Evolutionary conservation across 2,329 filamentous ascomycete species (phyloP), one percentile per base, ranked within the genome.

Genomic region (Stemphylium vesicarium): DNA sequence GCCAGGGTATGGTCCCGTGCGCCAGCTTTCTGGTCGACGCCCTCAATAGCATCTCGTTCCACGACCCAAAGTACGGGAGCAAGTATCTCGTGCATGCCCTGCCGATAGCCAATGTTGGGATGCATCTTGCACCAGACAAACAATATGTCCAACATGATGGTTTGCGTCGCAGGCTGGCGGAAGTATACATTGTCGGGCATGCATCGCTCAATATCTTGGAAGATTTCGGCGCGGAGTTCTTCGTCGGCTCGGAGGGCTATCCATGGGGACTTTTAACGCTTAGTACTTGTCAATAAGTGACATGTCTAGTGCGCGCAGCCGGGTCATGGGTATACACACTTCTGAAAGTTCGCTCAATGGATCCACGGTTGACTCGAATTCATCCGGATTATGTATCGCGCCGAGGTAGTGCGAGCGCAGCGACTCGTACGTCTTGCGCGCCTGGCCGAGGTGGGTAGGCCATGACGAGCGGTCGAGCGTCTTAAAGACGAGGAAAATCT

Each of bases 51-150:
- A 77, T 99, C 95, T 64, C 88, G 83, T 64, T 93, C 87, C 5
- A 98, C 79, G 2, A 92, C 90, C 83, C 92, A 92, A 6, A 97
- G 80, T 33, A 99, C 87, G 0, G 95, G 93, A 0, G 95, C 95
- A 12, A 98, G 81, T 38, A 99, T 81, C 77, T 99, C 95, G 73
- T 99, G 95, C 94, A 99, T 99, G 10, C 95, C 95, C 78, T 99
- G 95, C n/a, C 95, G 87, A 73, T 99, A 99, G 13, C 92, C 92
- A 49, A 92, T 83, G 63, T 89, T 87, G 1, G 91, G 91, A 69
- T 98, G 91, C 48, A 96, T 84, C 75, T 96, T 98, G 78, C 92
- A 95, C 77, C 93, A 98, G 62, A 99, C 85, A 75, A 98, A 99
- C 31, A 99, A 81, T 29, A 97, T 87, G 70, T 99, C 91, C 29